A percentile compares a stretch with the other conserved stretches of the same genome.
phyloP scores from a whole-genome alignment of 192 early-diverging fungal species.

The Umbelopsis vinacea region DNA sequence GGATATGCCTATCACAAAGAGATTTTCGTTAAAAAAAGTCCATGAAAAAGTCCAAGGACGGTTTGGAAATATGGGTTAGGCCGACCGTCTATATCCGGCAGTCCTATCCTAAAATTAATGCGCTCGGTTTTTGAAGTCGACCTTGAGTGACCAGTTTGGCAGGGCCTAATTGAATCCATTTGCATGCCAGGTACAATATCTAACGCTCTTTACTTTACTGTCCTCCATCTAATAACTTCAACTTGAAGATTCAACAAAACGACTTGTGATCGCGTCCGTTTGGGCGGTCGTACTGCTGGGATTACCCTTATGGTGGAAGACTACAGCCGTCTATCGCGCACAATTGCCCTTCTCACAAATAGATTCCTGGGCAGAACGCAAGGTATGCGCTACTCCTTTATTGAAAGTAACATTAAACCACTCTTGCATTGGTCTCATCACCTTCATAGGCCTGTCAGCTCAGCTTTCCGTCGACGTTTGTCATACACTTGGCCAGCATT shows the following conservation, averaged over 20 bases:
- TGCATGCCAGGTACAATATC: background rate
- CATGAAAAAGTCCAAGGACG: too few relatives aligned
- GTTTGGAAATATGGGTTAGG: too few relatives aligned
- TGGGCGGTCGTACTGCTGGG: slow-evolving; percentile 63
- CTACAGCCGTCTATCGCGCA: slow-evolving; percentile 81
- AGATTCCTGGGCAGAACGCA: slow-evolving; percentile 52
- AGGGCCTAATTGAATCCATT: background rate
- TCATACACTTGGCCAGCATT: slow-evolving; percentile 23
- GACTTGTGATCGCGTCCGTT: slow-evolving; percentile 52
- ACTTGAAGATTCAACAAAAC: slow-evolving; percentile 37
- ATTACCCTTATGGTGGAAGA: slow-evolving; percentile 81
- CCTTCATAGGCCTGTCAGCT: slow-evolving; percentile 35
- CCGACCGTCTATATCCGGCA: too few relatives aligned
- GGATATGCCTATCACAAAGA: too few relatives aligned
- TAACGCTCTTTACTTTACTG: background rate
- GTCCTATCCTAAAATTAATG: too few relatives aligned
- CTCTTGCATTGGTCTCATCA: background rate
- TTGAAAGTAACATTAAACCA: background rate
- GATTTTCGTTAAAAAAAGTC: too few relatives aligned
- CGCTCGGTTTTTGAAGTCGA: too few relatives aligned
- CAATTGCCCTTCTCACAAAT: slow-evolving; percentile 69
- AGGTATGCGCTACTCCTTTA: slow-evolving; percentile 32
- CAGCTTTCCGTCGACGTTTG: slow-evolving; percentile 32
- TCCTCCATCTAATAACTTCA: background rate
- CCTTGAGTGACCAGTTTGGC: background rate